Conservation (phyloP, 352 stramenopile species). For the Pythium scleroteichum region DNA sequence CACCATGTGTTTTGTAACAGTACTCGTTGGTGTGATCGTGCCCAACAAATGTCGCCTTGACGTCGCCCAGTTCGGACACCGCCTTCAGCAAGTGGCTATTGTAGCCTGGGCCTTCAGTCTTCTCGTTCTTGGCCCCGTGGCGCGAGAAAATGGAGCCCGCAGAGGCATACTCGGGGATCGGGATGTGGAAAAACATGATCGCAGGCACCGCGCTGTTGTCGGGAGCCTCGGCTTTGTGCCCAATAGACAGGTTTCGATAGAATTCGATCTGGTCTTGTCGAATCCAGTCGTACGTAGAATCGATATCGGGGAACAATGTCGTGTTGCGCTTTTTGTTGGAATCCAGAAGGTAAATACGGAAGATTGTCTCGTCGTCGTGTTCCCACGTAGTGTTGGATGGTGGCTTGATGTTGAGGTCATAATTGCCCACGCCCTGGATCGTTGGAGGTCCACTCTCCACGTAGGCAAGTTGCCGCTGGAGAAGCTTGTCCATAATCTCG, state of each 20-base stretch:
- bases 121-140: conserved; percentile 17
- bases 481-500: conserved; percentile 46
- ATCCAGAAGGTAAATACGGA: conserved; percentile 67
- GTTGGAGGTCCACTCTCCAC: conserved; percentile 35
- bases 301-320: conserved; percentile 36
- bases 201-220: conserved; percentile 31
- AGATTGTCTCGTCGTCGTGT: conserved; percentile 26
- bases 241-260: conserved; percentile 36
- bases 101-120: conserved; percentile 32
- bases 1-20: conserved; percentile 37
- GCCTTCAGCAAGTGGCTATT: conserved; percentile 50
- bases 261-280: conserved; percentile 50
- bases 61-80: conserved; percentile 46
- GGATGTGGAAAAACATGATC: conserved; percentile 76
- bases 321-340: conserved; percentile 34
- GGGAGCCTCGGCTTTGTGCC: conserved; percentile 18
- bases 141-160: not conserved
- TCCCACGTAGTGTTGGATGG: conserved; percentile 35
- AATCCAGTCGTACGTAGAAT: conserved; percentile 52
- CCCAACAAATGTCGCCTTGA: conserved; percentile 58
- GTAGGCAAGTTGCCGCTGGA: conserved; percentile 45
- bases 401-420: conserved; percentile 44
- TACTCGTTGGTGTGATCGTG: conserved; percentile 70
- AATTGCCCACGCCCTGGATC: conserved; percentile 56
- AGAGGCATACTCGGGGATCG: conserved; percentile 43